Conservation (phyloP, 2,329 filamentous ascomycete species). For the Beauveria medogensis region DNA sequence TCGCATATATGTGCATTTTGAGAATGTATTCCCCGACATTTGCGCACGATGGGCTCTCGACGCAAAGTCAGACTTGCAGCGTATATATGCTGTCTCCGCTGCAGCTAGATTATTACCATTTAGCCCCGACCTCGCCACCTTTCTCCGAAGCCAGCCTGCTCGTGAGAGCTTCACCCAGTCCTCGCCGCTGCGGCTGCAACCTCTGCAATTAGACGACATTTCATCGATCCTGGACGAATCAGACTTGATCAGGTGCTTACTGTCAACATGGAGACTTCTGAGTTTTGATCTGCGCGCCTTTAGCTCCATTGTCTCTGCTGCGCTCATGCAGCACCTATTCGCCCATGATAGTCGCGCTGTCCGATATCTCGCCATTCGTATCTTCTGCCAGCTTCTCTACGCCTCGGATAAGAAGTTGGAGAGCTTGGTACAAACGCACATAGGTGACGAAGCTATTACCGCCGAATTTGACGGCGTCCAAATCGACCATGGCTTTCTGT, state of each 20-base stretch:
- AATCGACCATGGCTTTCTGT: conserved; percentile 72
- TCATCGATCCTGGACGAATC: conserved; percentile 14
- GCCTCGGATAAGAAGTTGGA: conserved; percentile 75
- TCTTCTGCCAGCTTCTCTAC: conserved; percentile 70
- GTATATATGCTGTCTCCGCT: conserved; percentile 51
- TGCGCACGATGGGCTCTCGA: conserved; percentile 68
- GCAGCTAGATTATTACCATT: conserved; percentile 76
- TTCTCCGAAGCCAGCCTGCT: conserved; percentile 46
- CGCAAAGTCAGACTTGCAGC: conserved; percentile 29
- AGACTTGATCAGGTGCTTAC: conserved; percentile 22
- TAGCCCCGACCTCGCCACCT: conserved; percentile 69
- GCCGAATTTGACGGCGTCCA: conserved; percentile 67
- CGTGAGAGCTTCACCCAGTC: conserved; percentile 16
- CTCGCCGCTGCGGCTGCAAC: conserved; percentile 18
- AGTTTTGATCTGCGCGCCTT: conserved; percentile 67
- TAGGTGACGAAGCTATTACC: conserved; percentile 53
- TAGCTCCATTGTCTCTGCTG: conserved; percentile 53
- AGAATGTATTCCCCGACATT: conserved; percentile 69
- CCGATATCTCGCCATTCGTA: conserved; percentile 72
- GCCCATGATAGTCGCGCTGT: conserved; percentile 50
- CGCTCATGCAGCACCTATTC: conserved; percentile 62
- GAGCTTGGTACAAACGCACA: conserved; percentile 57
- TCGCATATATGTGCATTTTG: conserved; percentile 65
- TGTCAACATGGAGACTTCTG: conserved; percentile 66
- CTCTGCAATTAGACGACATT: conserved; percentile 19